Base-by-base conservation (phyloP, 2,329 filamentous ascomycete species). In the Nemania sp. region DNA sequence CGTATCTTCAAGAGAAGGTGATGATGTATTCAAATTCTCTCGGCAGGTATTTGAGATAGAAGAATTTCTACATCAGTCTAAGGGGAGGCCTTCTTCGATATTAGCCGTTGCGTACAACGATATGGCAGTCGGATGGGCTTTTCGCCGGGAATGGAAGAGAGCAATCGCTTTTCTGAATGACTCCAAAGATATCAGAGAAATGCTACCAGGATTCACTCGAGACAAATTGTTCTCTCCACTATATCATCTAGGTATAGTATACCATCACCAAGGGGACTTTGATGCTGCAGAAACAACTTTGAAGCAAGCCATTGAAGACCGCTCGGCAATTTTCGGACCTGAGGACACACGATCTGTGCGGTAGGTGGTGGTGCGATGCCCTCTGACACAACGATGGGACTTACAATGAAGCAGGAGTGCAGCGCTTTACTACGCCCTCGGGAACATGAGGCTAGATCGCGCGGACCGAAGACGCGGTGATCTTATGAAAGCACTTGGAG, bases 21-120 rank as follows among this genome's bases (percentile, higher is more conserved):
- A 51, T 15, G 47, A 51, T 26, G 47, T 51, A 13, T 15, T 51
- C 47, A 15, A 51, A 3, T 51, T 51, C 7, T 22, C 47, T 26
- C 47, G 5, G 7, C 22, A 51, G 22, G 47, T 5, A 51, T 51
- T 51, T 11, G 47, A 51, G 3, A 51, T 51, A 5, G 47, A 51
- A 24, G 27, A 26, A 15, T 27, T 26, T 51, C 47, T 10, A 15
- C 47, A 51, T 51, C 8, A 51, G 27, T 3, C 6, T 15, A 10
- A 10, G 22, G 13, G 27, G 6, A 15, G 4, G 24, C 22, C 47
- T 8, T 51, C 47, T 15, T 26, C 47, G 4, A 51, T 51, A 24
- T 15, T 51, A 11, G 47, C 47, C 27, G 47, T 51, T 13, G 47
- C 47, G 3, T 51, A 51, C 47, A 51, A 51, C 47, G 47, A 51